phyloP scores from a whole-genome alignment of 345 rosid genomes.

The Populus alba region DNA sequence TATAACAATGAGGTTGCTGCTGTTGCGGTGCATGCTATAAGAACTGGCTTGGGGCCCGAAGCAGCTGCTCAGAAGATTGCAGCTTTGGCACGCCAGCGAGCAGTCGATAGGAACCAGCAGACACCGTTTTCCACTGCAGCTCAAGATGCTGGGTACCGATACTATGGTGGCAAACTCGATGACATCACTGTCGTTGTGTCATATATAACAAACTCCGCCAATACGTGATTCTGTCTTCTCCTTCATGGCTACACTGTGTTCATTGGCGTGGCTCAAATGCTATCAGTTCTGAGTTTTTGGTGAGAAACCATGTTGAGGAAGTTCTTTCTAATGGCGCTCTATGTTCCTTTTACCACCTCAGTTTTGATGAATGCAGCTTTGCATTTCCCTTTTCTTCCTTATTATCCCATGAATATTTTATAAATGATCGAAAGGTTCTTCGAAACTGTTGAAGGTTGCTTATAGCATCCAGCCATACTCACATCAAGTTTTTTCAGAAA shows the following conservation, averaged over 20 bases:
- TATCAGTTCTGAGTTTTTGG: not conserved
- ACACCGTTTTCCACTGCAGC: conserved; percentile 36
- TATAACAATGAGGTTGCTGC: conserved; percentile 29
- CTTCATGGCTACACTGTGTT: not conserved
- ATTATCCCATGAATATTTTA: too few species aligned
- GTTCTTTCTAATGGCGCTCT: not conserved
- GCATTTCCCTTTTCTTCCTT: not conserved
- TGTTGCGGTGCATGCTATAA: conserved; percentile 21
- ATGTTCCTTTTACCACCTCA: not conserved
- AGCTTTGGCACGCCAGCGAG: conserved; percentile 33
- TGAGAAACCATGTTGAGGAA: not conserved
- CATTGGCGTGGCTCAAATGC: not conserved
- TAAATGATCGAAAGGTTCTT: not conserved
- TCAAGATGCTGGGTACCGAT: conserved; percentile 36
- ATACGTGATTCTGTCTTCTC: conserved; percentile 5
- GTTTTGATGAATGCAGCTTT: conserved; percentile 4
- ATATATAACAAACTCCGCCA: conserved; percentile 10
- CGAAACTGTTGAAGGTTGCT: not conserved
- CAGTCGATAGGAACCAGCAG: conserved; percentile 25
- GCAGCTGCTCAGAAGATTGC: conserved; percentile 31
- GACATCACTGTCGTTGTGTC: conserved; percentile 35
- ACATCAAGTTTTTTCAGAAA: not conserved
- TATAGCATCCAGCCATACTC: not conserved
- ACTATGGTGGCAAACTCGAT: conserved; percentile 38
- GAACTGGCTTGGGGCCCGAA: conserved; percentile 25